Conservation (phyloP, 2,329 filamentous ascomycete species). For the Phyllosticta citribraziliensis region DNA sequence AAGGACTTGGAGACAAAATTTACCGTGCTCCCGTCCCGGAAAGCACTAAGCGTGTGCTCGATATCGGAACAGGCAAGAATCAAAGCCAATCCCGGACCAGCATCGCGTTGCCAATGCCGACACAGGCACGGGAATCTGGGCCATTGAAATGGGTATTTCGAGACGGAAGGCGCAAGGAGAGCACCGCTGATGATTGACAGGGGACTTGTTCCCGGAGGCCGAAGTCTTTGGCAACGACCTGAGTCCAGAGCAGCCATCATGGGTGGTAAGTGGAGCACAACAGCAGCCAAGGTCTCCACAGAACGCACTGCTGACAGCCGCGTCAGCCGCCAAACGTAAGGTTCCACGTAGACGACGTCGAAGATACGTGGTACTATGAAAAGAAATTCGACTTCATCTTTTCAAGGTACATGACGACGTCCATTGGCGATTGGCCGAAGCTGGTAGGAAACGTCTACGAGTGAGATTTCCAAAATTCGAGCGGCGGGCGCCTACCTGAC, state of each 20-base stretch:
- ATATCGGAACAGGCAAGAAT: slow-evolving; percentile 15
- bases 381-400: slow-evolving; percentile 48
- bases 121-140: slow-evolving; percentile 25
- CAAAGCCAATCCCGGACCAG: no score
- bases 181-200: slow-evolving; percentile 20
- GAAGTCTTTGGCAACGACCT: slow-evolving; percentile 30
- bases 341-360: slow-evolving; percentile 54
- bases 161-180: slow-evolving; percentile 16
- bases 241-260: slow-evolving; percentile 39
- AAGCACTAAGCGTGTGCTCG: slow-evolving; percentile 13
- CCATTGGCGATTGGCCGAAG: slow-evolving; percentile 44
- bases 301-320: not conserved
- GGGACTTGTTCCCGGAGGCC: slow-evolving; percentile 15
- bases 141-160: slow-evolving; percentile 22
- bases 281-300: not conserved
- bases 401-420: slow-evolving; percentile 40
- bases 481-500: not conserved
- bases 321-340: slow-evolving; percentile 46
- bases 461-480: slow-evolving; percentile 17
- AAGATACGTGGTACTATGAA: slow-evolving; percentile 46
- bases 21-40: slow-evolving; percentile 13
- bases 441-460: slow-evolving; percentile 41
- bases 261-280: slow-evolving; percentile 12
- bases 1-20: slow-evolving; percentile 24
- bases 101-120: no score